phyloP scores from a whole-genome alignment of 768 basidiomycete genomes.

The Russula ochroleuca region DNA sequence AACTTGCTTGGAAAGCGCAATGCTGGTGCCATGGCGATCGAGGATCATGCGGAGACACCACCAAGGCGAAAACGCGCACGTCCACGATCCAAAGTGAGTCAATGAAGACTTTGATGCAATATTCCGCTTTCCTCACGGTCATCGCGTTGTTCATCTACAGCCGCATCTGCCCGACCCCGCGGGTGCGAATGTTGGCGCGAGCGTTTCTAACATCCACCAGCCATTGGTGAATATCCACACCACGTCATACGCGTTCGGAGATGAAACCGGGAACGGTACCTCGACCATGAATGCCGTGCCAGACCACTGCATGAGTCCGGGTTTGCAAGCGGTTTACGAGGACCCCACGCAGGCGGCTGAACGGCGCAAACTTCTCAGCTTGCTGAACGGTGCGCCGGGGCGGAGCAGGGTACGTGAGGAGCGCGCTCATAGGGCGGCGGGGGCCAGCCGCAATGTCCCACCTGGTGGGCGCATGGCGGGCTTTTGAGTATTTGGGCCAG shows the following conservation, averaged over 20 bases:
- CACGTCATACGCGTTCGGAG: constrained; percentile 21
- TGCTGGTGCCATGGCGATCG: constrained; percentile 34
- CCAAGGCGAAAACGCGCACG: constrained; percentile 38
- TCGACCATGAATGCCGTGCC: neutral
- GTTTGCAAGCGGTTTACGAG: constrained; percentile 26
- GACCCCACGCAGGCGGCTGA: constrained; percentile 27
- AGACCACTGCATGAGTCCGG: constrained; percentile 16
- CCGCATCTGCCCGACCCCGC: constrained; percentile 38
- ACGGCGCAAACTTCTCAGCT: constrained; percentile 23
- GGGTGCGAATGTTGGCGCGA: neutral
- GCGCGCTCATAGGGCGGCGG: neutral
- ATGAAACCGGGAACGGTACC: constrained; percentile 18
- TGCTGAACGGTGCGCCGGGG: constrained; percentile 23
- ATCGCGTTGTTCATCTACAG: constrained; percentile 29
- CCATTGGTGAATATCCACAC: constrained; percentile 5
- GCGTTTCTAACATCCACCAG: neutral
- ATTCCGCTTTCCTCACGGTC: neutral
- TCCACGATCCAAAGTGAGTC: constrained; percentile 39
- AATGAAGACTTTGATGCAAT: too few relatives aligned
- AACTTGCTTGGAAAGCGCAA: constrained; percentile 64
- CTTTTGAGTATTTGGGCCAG: constrained; percentile 13
- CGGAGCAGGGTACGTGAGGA: constrained; percentile 16
- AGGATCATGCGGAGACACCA: constrained; percentile 19
- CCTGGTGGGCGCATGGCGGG: constrained; percentile 13
- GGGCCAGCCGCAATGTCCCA: neutral